Percentiles rank a stretch among this genome's conserved stretches.
Conservation (phyloP, 2,329 filamentous ascomycete species). For the Myriosclerotinia scirpicola region DNA sequence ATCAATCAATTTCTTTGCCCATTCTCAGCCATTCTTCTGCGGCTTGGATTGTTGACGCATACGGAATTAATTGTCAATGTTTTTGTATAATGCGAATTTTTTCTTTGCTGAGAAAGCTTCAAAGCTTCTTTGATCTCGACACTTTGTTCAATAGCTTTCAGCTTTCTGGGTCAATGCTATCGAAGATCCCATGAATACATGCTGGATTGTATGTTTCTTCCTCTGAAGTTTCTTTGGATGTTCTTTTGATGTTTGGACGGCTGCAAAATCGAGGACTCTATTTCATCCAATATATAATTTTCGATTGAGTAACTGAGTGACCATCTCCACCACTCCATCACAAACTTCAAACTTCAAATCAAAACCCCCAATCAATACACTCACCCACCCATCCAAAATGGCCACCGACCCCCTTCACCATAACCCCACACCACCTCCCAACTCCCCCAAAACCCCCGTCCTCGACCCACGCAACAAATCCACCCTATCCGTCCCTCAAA, state of each 20-base stretch:
- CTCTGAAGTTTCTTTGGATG: too few species aligned
- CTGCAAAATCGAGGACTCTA: too few species aligned
- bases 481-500: not conserved
- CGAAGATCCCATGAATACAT: too few species aligned
- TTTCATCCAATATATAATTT: too few species aligned
- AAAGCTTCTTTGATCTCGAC: not conserved
- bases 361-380: too few species aligned
- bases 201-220: too few species aligned
- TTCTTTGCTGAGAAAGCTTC: not conserved
- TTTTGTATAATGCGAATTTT: not conserved
- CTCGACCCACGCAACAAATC: constrained; percentile 1
- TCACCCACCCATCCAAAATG: too few species aligned
- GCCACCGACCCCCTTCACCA: not conserved
- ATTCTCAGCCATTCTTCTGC: not conserved
- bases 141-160: too few species aligned
- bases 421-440: not conserved
- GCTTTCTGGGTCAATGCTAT: too few species aligned
- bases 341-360: not conserved
- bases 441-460: not conserved
- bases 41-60: not conserved
- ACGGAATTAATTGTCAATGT: not conserved
- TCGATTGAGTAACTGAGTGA: too few species aligned
- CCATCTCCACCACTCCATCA: not conserved
- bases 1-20: constrained; percentile 1
- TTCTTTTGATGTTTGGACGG: too few species aligned